phyloP scores from a whole-genome alignment of 306 rosid genomes.

The Inga leiocalycina region DNA sequence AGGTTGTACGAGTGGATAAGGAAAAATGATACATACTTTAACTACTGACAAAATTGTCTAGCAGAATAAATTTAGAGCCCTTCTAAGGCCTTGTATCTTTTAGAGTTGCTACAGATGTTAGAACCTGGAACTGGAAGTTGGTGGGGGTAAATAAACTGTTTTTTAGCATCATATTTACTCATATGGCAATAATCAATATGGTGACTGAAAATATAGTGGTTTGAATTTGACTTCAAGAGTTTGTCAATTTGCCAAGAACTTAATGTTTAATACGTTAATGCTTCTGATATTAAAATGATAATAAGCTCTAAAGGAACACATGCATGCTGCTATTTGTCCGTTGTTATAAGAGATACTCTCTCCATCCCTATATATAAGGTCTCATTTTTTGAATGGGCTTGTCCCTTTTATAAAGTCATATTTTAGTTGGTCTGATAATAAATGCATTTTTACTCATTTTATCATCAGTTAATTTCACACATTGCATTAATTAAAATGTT shows the following conservation, averaged over 20 bases:
- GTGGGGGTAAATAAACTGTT: neutral
- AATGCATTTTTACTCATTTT: too few relatives aligned
- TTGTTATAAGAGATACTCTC: too few relatives aligned
- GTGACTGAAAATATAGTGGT: neutral
- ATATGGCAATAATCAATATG: neutral
- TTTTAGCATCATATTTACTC: neutral
- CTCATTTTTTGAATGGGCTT: too few relatives aligned
- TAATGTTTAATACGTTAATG: neutral
- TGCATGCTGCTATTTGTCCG: neutral
- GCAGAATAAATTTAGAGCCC: neutral
- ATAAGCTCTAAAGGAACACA: neutral
- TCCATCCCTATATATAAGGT: too few relatives aligned
- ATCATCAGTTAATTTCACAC: too few relatives aligned
- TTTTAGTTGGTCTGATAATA: too few relatives aligned
- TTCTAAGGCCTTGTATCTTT: neutral
- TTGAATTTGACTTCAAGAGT: neutral
- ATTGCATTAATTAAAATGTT: too few relatives aligned
- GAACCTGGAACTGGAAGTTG: neutral
- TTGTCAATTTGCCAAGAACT: constrained; percentile 17
- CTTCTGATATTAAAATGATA: neutral
- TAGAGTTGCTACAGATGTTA: constrained; percentile 1
- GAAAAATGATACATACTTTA: neutral
- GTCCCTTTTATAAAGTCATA: too few relatives aligned
- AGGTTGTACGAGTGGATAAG: constrained; percentile 6
- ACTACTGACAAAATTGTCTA: neutral